These are phyloP conservation scores for Myriangium duriaei DNA, from an alignment of 2,329 filamentous ascomycete genomes.

Conservation along the genomic window DNA sequence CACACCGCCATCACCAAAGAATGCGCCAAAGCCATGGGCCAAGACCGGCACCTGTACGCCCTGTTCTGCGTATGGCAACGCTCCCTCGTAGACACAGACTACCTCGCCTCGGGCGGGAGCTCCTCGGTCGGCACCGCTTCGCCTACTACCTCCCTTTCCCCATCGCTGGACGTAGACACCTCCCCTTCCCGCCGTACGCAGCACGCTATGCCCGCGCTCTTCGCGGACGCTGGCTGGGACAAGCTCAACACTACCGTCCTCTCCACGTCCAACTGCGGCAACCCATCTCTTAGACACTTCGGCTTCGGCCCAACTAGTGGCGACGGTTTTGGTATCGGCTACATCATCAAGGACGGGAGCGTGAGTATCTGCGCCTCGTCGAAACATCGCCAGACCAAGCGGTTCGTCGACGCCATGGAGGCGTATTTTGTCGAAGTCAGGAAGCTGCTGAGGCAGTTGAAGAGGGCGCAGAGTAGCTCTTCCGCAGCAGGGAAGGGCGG, in stretches of 20 bases:
- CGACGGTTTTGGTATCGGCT: conserved; percentile 93
- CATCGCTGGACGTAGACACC: conserved; percentile 38
- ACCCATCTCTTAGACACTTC: conserved; percentile 86
- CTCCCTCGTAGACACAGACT: conserved; percentile 64
- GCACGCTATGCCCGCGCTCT: conserved; percentile 60
- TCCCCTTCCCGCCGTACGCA: conserved; percentile 37
- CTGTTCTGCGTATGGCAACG: conserved; percentile 93
- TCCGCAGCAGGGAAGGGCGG: conserved; percentile 36
- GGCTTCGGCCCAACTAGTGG: conserved; percentile 90
- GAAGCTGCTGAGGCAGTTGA: conserved; percentile 63
- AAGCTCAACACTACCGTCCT: conserved; percentile 88
- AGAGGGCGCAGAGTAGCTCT: conserved; percentile 36
- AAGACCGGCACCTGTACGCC: conserved; percentile 86
- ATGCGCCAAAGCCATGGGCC: conserved; percentile 80
- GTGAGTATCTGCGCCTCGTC: conserved; percentile 86
- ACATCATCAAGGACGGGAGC: conserved; percentile 93
- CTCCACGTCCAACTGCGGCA: conserved; percentile 97
- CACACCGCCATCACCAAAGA: conserved; percentile 70
- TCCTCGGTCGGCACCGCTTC: conserved; percentile 41
- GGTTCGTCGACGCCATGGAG: conserved; percentile 82
- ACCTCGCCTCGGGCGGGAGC: conserved; percentile 36
- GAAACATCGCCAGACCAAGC: conserved; percentile 85
- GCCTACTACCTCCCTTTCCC: conserved; percentile 36
- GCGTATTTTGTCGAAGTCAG: conserved; percentile 84
- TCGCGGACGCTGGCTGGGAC: conserved; percentile 84